Base-by-base conservation (phyloP, 2,329 filamentous ascomycete genomes). In the Alternaria panax region DNA sequence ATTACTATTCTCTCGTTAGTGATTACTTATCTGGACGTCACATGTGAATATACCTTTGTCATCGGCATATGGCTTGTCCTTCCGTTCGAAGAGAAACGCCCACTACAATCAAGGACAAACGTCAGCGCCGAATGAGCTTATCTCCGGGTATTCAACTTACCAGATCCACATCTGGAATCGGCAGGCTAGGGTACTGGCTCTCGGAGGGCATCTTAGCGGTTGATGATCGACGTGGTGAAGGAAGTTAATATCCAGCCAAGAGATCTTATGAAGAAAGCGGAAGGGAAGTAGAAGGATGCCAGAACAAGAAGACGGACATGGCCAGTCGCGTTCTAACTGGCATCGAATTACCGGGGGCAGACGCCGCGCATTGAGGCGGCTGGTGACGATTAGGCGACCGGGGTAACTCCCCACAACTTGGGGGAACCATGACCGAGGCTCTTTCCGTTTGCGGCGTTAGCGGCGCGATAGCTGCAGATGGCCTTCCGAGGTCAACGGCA, bases 91-190 rank as follows among this genome's bases (percentile, higher is more conserved):
- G 45, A 96, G 80, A 58, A 93, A 88, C 0, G 84, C 84, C 91
- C 92, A 97, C 59, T 60, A 43, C 18, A 5, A 38, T 41, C 14
- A 9, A 51, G 2, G 27, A 16, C 25, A 46, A 25, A 34, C 24
- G 36, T 58, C 52, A 59, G 50, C 14, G 43, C 36, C 8, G n/a
- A 14, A 14, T 28, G 27, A 41, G 40, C 52, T 59, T 56, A 36
- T 56, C 36, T 32, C 52, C 32, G 32, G n/a, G 5, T 30, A 16
- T 3, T 7, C 9, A 32, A 54, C 59, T 58, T 14, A 61, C 59
- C 48, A 96, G 75, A 76, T 96, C 92, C 55, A 89, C 79, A 67
- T 90, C 80, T 0, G 93, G 93, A 40, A 97, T 88, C 20, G 88
- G 82, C 36, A 95, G 71, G 7, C 83, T 77, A 1, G 87, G 83